Evolutionary conservation across 768 basidiomycete genomes (phyloP), one percentile per base, ranked within the genome.

Genomic region (Gelatoporia subvermispora): DNA sequence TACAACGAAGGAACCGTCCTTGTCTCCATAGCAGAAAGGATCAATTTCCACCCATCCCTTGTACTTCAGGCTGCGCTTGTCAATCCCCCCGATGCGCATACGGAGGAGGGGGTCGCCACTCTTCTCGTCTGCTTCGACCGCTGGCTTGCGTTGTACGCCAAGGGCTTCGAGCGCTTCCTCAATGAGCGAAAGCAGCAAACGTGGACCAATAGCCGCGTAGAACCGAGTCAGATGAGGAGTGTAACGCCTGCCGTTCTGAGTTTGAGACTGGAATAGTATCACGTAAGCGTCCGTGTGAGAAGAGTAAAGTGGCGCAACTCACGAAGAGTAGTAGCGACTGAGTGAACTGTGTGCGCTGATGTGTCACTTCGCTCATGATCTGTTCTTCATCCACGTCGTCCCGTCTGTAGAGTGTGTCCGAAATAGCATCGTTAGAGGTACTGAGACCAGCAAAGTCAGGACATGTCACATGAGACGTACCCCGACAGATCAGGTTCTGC

Each of bases 261-360:
- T 91, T 75, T 93, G 87, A 0, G 89, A 88, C 91, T 93, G 57
- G 36, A 8, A 25, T 8, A 3, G 34, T 2, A 23, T 21, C 13
- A 24, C 24, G 4, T 2, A 16, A 36, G 20, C 11, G 11, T 34
- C 20, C 39, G 31, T 7, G 40, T 17, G 7, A 22, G 18, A 25
- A 43, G 28, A 34, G 47, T 36, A 43, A 35, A 38, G 42, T 20
- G 23, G 38, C 44, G 8, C 50, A 49, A 74, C 86, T 49, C 56
- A 92, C 90, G 71, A 92, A 93, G 44, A 93, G 76, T 71, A 88
- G 77, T 16, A 93, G 73, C 0, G 81, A 72, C 57, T 88, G 86
- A 0, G 88, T 88, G 64, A 93, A 93, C 56, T 89, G 87, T 0
- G 86, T 81, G 36, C 28, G 28, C 28, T 71, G 69, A 43, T 73